These are phyloP conservation scores for Anthracocystis panici-leucophaei DNA, from an alignment of 1,284 basidiomycete species.

Conservation along the genomic window DNA sequence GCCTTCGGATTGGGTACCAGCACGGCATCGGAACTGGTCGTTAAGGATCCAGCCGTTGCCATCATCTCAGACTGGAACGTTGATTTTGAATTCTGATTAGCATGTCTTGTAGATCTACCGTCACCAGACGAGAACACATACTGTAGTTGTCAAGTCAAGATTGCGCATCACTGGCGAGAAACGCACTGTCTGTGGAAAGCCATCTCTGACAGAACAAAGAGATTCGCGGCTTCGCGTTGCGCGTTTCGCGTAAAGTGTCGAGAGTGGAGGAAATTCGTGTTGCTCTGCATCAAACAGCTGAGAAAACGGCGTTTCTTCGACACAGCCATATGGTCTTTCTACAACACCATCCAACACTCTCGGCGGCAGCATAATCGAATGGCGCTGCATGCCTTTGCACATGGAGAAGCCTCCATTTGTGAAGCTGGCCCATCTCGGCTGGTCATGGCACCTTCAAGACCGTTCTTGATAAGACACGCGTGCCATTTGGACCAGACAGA, in stretches of 20 bases:
- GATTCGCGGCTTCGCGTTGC: conserved; percentile 15
- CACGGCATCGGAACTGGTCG: conserved; percentile 54
- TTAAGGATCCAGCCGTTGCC: conserved; percentile 60
- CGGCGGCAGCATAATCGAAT: conserved; percentile 12
- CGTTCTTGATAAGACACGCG: conserved; percentile 14
- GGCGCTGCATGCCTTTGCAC: conserved; percentile 1
- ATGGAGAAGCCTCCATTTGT: background rate
- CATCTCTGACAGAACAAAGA: background rate
- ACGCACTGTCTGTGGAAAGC: background rate
- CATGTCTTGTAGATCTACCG: background rate
- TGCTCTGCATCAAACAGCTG: background rate
- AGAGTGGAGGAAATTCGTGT: conserved; percentile 7
- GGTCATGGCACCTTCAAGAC: background rate
- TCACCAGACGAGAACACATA: background rate
- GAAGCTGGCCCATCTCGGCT: conserved; percentile 23
- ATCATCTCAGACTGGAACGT: conserved; percentile 60
- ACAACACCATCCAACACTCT: background rate
- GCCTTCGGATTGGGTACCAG: conserved; percentile 22
- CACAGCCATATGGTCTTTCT: background rate
- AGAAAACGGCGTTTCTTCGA: conserved; percentile 3
- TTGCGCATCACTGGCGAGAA: background rate
- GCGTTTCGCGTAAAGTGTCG: conserved; percentile 12
- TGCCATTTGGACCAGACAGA: conserved; percentile 33
- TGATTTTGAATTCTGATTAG: conserved; percentile 39
- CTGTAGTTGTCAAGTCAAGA: background rate